A percentile compares a stretch with the other conserved stretches of the same genome.
Conservation (phyloP, 805 yeast genomes). For the Kodamaea kakaduensis region DNA sequence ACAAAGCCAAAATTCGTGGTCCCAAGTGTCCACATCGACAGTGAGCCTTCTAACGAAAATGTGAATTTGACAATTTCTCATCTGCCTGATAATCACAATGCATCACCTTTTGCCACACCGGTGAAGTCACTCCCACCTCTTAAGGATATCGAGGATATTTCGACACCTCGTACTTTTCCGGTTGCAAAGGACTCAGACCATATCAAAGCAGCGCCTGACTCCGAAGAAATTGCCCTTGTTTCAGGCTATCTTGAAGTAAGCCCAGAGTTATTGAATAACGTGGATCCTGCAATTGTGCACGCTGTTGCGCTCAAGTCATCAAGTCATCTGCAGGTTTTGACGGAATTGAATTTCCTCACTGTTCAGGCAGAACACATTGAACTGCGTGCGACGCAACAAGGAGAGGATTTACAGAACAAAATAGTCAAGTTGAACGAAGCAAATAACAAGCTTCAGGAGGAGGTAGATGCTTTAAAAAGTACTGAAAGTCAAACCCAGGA, state of each 20-base stretch:
- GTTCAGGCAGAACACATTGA: constrained; percentile 2
- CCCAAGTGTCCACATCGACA: too few species aligned
- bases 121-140: constrained; percentile 39
- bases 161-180: constrained; percentile 38
- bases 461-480: neutral
- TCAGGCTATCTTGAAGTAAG: constrained; percentile 1
- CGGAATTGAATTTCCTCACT: constrained; percentile 1
- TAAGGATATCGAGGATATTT: constrained; percentile 39
- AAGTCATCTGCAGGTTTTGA: constrained; percentile 1
- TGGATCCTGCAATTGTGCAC: neutral
- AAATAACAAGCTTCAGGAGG: constrained; percentile 3
- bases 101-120: constrained; percentile 29
- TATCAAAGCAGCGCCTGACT: constrained; percentile 16
- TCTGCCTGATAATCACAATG: neutral
- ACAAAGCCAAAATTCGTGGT: too few species aligned
- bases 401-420: constrained; percentile 1
- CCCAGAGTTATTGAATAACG: neutral
- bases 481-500: neutral
- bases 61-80: too few species aligned
- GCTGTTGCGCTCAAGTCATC: constrained; percentile 1
- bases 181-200: constrained; percentile 43
- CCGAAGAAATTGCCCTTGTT: neutral
- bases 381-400: constrained; percentile 1
- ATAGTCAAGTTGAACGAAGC: neutral
- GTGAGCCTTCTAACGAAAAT: too few species aligned